Percentiles rank a stretch among this genome's conserved stretches.
Evolutionary conservation across 805 yeast genomes (phyloP).

Genomic region (Ogataea nitratoaversa): DNA sequence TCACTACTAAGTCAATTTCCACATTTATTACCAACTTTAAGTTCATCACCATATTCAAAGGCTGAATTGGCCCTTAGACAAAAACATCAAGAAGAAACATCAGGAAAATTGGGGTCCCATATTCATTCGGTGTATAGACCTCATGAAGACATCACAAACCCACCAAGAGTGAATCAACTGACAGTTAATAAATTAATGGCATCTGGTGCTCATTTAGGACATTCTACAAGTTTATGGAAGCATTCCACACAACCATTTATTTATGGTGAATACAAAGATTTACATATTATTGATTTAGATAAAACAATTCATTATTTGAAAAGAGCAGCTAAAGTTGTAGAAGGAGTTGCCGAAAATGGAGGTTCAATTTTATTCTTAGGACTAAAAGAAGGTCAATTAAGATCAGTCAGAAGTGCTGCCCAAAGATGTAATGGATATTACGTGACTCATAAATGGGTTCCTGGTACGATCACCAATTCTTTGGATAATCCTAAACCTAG

Average conservation of each 20-base stretch:
- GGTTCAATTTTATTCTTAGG: conserved; percentile 82
- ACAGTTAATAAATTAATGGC: conserved; percentile 73
- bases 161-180: conserved; percentile 52
- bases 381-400: conserved; percentile 70
- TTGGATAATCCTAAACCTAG: conserved; percentile 50
- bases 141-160: conserved; percentile 57
- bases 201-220: conserved; percentile 94
- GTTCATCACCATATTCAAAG: conserved; percentile 64
- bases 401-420: conserved; percentile 77
- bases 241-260: conserved; percentile 81
- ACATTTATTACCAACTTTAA: conserved; percentile 53
- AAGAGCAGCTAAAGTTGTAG: conserved; percentile 80
- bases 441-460: conserved; percentile 84
- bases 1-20: conserved; percentile 44
- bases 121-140: conserved; percentile 66
- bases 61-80: conserved; percentile 79
- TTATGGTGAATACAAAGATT: conserved; percentile 84
- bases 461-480: conserved; percentile 90
- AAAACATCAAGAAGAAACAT: conserved; percentile 51
- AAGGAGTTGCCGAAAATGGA: conserved; percentile 77
- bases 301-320: conserved; percentile 72
- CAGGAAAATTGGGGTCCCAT: conserved; percentile 61
- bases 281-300: conserved; percentile 86
- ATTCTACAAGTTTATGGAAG: conserved; percentile 73
- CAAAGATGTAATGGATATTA: conserved; percentile 72